A percentile compares a stretch with the other conserved stretches of the same genome.
These are phyloP conservation scores for Aspergillus phoenicis DNA, from an alignment of 2,329 filamentous ascomycete species.

Conservation along the genomic window DNA sequence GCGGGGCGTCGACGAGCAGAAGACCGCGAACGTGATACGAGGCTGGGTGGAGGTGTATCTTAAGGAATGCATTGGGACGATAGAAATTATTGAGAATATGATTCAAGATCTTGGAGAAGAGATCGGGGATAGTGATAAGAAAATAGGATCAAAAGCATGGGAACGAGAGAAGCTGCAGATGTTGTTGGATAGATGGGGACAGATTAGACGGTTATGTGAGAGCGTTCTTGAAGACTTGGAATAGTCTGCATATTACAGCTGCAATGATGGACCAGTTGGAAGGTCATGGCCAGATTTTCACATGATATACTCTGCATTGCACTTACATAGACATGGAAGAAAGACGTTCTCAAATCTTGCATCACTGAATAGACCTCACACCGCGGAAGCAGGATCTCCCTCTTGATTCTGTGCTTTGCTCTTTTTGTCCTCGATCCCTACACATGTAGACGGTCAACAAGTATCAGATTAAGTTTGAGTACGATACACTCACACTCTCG, in stretches of 20 bases:
- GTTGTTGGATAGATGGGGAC: conserved; percentile 35
- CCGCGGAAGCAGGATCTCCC: too few relatives aligned
- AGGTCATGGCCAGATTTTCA: too few relatives aligned
- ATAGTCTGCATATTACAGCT: neutral
- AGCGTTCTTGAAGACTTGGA: conserved; percentile 15
- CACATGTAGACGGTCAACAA: too few relatives aligned
- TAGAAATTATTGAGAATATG: conserved; percentile 13
- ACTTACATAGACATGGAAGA: too few relatives aligned
- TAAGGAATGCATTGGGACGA: conserved; percentile 27
- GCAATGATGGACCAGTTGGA: too few relatives aligned
- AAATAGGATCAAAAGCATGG: neutral
- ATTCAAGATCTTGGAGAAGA: neutral
- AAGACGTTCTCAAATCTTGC: too few relatives aligned
- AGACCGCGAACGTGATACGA: conserved; percentile 29
- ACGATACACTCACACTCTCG: too few relatives aligned
- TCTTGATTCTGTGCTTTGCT: too few relatives aligned
- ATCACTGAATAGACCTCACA: too few relatives aligned
- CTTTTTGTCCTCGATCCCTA: too few relatives aligned
- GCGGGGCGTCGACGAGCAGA: conserved; percentile 21
- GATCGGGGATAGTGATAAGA: neutral
- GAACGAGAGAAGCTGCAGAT: conserved; percentile 20
- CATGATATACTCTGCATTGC: too few relatives aligned
- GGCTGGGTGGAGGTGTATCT: conserved; percentile 31
- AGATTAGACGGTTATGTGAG: conserved; percentile 34
- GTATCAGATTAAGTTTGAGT: too few relatives aligned